Base-by-base conservation (phyloP, 1,284 basidiomycete genomes). In the Cryptococcus sp. region DNA sequence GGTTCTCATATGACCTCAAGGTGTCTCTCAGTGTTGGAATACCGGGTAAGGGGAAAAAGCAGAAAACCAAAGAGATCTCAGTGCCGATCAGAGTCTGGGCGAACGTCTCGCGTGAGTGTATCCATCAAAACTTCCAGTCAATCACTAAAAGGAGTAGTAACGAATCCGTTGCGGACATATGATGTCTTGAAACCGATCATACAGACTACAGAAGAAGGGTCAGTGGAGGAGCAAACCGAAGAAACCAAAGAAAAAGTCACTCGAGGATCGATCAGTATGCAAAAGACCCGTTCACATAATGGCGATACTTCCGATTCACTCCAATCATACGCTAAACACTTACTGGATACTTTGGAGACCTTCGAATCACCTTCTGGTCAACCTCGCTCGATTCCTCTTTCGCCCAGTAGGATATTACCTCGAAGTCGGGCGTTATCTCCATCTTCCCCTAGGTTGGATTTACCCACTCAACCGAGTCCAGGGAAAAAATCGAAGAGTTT, bases 1-100 rank as follows among this genome's bases (percentile, higher is more conserved):
- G 82, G 64, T 94, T 98, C 73, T 86, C 86, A 7, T 98, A 98
- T 71, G 86, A 91, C 63, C 83, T 98, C 10, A 81, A 89, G 8
- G 81, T 98, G 1, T 92, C 93, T 1, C 67, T 74, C 54, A 71
- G 66, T 35, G 64, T 74, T 11, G 59, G 59, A 0, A 48, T 73
- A 5, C 68, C 71, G 0, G 70, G 70, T 1, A 60, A 58, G 23
- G 69, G 63, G 3, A 65, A 67, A 46, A 56, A 62, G 3, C 71
- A 74, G 51, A 62, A 64, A 35, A 60, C 64, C 2, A 70, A 65
- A 55, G 73, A 74, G 32, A 68, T 73, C 33, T 50, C 57, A 3
- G 60, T 74, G 5, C 71, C 74, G 1, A 67, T 75, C 4, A 57
- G 70, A 4, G 67, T 74, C 5, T 76, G 73, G 75, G 63, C 66